These are phyloP conservation scores for Limnomonas spitsbergensis DNA, from an alignment of 139 green algal genomes.

Conservation along the genomic window DNA sequence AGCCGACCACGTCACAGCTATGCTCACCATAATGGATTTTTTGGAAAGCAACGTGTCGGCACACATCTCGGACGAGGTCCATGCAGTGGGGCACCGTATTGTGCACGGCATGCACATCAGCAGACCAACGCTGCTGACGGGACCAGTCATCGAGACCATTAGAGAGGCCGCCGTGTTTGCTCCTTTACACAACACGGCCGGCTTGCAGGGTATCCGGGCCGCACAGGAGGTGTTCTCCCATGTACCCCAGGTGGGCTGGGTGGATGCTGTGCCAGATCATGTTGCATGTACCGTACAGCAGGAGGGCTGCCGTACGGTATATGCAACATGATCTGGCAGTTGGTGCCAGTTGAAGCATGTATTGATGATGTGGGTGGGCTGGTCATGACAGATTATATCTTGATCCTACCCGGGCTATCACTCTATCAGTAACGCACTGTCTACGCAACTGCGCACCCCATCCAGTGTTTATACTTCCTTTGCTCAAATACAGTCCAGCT, in stretches of 20 bases:
- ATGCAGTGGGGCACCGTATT: conserved; percentile 54
- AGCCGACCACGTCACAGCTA: conserved; percentile 50
- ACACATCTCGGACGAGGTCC: conserved; percentile 39
- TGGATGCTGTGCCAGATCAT: too few species aligned
- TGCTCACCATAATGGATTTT: conserved; percentile 53
- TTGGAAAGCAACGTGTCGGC: conserved; percentile 38
- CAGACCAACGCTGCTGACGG: conserved; percentile 53
- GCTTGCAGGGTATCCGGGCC: conserved; percentile 65
- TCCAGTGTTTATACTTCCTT: too few species aligned
- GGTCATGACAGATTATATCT: too few species aligned
- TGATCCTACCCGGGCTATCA: too few species aligned
- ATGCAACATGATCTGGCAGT: too few species aligned
- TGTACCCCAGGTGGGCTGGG: conserved; percentile 77
- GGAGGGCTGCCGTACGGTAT: too few species aligned
- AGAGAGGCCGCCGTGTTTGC: conserved; percentile 54
- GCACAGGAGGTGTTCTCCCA: conserved; percentile 52
- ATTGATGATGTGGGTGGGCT: too few species aligned
- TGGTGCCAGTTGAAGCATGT: too few species aligned
- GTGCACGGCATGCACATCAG: conserved; percentile 79
- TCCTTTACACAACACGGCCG: conserved; percentile 85
- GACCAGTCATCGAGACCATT: conserved; percentile 54
- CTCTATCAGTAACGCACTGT: too few species aligned
- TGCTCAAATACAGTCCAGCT: too few species aligned
- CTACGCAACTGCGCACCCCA: too few species aligned
- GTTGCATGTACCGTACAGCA: too few species aligned